Conservation (phyloP, 805 yeast genomes). For the Candida jianshihensis region DNA sequence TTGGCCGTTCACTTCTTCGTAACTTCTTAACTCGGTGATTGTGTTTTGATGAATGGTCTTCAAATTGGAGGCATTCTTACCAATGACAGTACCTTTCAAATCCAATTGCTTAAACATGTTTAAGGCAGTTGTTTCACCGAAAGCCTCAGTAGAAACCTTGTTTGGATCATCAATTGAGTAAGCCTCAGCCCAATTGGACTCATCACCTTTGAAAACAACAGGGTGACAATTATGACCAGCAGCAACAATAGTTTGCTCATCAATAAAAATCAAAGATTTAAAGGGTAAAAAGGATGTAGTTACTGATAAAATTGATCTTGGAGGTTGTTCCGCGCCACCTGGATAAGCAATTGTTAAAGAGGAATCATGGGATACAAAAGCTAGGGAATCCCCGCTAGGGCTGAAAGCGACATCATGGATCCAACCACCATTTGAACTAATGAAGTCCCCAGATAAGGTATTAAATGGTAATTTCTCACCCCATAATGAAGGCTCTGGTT, state of each 20-base stretch:
- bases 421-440: constrained; percentile 75
- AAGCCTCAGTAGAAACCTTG: constrained; percentile 43
- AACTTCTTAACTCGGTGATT: constrained; percentile 58
- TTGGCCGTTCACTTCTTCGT: constrained; percentile 31
- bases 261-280: constrained; percentile 63
- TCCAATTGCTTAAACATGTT: constrained; percentile 95
- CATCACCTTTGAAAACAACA: constrained; percentile 69
- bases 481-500: constrained; percentile 81
- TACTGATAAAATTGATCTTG: constrained; percentile 49
- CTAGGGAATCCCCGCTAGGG: constrained; percentile 71
- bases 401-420: constrained; percentile 85
- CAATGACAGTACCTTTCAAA: constrained; percentile 73
- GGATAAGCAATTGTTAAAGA: constrained; percentile 78
- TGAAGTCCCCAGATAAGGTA: constrained; percentile 77
- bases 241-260: constrained; percentile 62
- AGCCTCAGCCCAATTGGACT: constrained; percentile 55
- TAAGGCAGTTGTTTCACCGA: constrained; percentile 67
- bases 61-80: constrained; percentile 39
- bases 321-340: constrained; percentile 57
- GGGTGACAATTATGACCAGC: constrained; percentile 95
- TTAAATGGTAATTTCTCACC: constrained; percentile 94
- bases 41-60: constrained; percentile 89
- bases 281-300: constrained; percentile 74
- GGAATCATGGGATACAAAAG: constrained; percentile 82
- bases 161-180: constrained; percentile 39